Evolutionary conservation across 805 yeast genomes (phyloP).

Genomic region (Wickerhamiella kurtzmanii): DNA sequence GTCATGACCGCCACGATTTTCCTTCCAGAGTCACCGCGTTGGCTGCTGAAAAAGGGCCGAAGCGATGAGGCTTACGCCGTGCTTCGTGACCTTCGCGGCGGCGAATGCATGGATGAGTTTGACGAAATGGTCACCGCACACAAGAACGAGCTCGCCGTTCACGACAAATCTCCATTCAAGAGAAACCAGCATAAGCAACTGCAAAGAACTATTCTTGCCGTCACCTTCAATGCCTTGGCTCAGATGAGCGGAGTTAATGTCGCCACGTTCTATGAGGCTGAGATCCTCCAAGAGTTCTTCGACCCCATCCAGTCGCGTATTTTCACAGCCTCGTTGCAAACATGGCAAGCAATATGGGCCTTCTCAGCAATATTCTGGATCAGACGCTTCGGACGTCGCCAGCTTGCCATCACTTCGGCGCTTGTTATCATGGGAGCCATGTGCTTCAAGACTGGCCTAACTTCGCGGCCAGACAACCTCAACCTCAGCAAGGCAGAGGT

Average conservation of each 20-base stretch:
- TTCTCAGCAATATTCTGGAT: slow-evolving; percentile 41
- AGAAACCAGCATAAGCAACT: slow-evolving; percentile 29
- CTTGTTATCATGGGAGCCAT: slow-evolving; percentile 33
- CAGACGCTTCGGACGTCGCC: slow-evolving; percentile 40
- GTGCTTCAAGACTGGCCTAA: slow-evolving; percentile 21
- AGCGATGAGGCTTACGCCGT: slow-evolving; percentile 23
- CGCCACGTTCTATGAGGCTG: slow-evolving; percentile 37
- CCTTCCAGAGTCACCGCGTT: slow-evolving; percentile 82
- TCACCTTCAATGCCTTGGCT: slow-evolving; percentile 14
- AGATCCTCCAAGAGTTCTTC: slow-evolving; percentile 30
- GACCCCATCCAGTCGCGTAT: slow-evolving; percentile 30
- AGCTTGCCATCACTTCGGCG: slow-evolving; percentile 16
- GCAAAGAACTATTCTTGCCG: slow-evolving; percentile 33
- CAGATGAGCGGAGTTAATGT: slow-evolving; percentile 40
- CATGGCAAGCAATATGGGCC: slow-evolving; percentile 29
- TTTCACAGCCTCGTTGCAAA: slow-evolving; percentile 33
- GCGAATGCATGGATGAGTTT: slow-evolving; percentile 10
- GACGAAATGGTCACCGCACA: slow-evolving; percentile 12
- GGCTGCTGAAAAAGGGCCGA: slow-evolving; percentile 55
- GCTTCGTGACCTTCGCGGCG: slow-evolving; percentile 13
- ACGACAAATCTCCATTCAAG: slow-evolving; percentile 11
- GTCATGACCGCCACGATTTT: slow-evolving; percentile 29
- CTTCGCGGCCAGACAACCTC: slow-evolving; percentile 23
- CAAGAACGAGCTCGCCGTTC: slow-evolving; percentile 7
- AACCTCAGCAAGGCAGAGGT: slow-evolving; percentile 29